These are phyloP conservation scores for Gastrolobium villosum DNA, from an alignment of 306 rosid genomes.

Conservation along the genomic window DNA sequence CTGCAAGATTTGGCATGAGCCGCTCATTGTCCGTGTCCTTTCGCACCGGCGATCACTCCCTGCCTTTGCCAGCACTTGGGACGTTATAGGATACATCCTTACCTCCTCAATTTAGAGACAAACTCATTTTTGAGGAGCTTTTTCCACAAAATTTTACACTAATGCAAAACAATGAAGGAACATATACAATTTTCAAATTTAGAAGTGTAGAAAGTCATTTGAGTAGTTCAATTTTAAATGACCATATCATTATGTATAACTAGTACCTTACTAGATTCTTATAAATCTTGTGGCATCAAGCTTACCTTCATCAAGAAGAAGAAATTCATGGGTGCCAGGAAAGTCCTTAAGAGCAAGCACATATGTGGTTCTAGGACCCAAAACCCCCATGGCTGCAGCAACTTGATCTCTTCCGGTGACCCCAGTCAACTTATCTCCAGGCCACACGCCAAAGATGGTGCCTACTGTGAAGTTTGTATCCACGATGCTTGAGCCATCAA, in stretches of 20 bases:
- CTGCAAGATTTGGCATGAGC: no score
- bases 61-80: no score
- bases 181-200: constrained; percentile 3
- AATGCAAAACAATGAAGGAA: neutral
- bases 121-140: neutral
- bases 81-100: neutral
- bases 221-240: constrained; percentile 6
- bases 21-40: no score
- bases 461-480: constrained; percentile 99
- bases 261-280: neutral
- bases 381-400: constrained; percentile 98
- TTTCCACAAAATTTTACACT: neutral
- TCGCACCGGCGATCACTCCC: no score
- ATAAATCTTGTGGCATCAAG: constrained; percentile 10
- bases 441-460: constrained; percentile 98
- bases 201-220: neutral
- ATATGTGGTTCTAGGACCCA: constrained; percentile 97
- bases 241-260: neutral
- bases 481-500: constrained; percentile 98
- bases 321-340: constrained; percentile 97
- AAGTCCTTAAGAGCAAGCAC: constrained; percentile 85
- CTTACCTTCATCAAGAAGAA: constrained; percentile 95
- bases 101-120: neutral
- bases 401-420: constrained; percentile 91
- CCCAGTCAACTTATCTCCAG: constrained; percentile 96